Percentiles rank a stretch among this genome's conserved stretches.
These are phyloP conservation scores for Venturia aucupariae DNA, from an alignment of 2,329 filamentous ascomycete species.

Conservation along the genomic window DNA sequence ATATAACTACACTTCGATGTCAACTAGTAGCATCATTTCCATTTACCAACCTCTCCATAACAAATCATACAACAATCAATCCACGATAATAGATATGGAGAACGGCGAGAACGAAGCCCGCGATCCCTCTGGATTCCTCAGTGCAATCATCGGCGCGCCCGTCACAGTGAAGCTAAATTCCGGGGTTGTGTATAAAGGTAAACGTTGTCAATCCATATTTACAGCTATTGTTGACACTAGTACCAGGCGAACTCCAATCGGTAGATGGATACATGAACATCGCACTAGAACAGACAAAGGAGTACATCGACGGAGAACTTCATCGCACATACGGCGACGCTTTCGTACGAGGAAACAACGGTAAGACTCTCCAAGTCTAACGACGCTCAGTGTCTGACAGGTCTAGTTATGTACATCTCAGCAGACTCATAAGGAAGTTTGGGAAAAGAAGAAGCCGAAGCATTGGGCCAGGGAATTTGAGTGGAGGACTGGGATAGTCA, in stretches of 20 bases:
- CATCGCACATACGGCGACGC: conserved; percentile 83
- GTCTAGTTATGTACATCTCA: conserved; percentile 21
- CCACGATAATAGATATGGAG: conserved; percentile 50
- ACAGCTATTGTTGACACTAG: neutral
- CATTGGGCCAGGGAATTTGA: neutral
- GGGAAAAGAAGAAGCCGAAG: neutral
- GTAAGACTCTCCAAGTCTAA: conserved; percentile 37
- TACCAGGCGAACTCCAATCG: conserved; percentile 79
- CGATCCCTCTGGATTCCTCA: conserved; percentile 87
- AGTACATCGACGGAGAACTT: conserved; percentile 79
- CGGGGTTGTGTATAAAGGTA: conserved; percentile 96
- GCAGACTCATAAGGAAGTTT: conserved; percentile 17
- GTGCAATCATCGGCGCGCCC: conserved; percentile 86
- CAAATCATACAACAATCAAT: neutral
- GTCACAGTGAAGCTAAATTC: conserved; percentile 98
- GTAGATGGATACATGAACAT: conserved; percentile 99
- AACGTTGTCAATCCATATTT: neutral
- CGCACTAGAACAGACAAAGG: conserved; percentile 87
- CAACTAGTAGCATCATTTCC: neutral
- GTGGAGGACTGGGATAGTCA: neutral
- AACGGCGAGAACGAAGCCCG: conserved; percentile 69
- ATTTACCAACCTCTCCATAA: neutral
- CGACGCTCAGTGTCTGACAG: neutral
- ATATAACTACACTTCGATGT: too few relatives aligned
- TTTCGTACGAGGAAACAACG: conserved; percentile 93